phyloP scores from a whole-genome alignment of 352 stramenopile species.

The Phytopythium vexans region DNA sequence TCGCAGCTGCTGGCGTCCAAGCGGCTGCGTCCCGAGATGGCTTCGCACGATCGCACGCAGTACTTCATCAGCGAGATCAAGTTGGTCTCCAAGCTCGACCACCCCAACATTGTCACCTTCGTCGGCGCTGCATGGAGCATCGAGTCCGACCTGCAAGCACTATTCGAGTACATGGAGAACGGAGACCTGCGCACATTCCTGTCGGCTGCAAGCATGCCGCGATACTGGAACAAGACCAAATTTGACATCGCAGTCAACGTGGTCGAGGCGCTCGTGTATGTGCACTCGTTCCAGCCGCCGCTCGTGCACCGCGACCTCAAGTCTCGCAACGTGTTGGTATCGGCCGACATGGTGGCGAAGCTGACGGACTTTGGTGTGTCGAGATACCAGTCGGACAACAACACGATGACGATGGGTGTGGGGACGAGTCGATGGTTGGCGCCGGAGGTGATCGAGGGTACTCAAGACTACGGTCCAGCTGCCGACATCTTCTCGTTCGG shows the following conservation, averaged over 20 bases:
- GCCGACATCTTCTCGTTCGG: conserved; percentile 39
- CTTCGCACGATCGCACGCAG: conserved; percentile 9
- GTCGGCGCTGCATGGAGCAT: conserved; percentile 44
- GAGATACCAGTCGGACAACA: conserved; percentile 11
- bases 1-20: conserved; percentile 21
- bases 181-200: conserved; percentile 43
- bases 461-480: conserved; percentile 12
- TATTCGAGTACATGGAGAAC: conserved; percentile 59
- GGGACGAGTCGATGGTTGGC: conserved; percentile 24
- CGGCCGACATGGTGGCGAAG: conserved; percentile 17
- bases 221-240: conserved; percentile 25
- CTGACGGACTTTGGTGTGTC: conserved; percentile 28
- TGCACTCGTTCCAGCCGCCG: conserved; percentile 25
- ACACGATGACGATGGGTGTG: conserved; percentile 27
- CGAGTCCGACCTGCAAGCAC: conserved; percentile 36
- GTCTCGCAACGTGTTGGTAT: conserved; percentile 22
- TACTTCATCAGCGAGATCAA: conserved; percentile 28
- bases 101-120: conserved; percentile 36
- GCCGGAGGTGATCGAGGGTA: conserved; percentile 14
- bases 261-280: conserved; percentile 25
- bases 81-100: conserved; percentile 33
- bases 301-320: conserved; percentile 22
- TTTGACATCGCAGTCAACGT: conserved; percentile 14
- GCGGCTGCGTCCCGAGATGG: conserved; percentile 12
- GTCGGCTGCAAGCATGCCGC: conserved; percentile 9